Base-by-base conservation (phyloP, 176 grass and related monocot genomes). In the Luzula sylvatica region DNA sequence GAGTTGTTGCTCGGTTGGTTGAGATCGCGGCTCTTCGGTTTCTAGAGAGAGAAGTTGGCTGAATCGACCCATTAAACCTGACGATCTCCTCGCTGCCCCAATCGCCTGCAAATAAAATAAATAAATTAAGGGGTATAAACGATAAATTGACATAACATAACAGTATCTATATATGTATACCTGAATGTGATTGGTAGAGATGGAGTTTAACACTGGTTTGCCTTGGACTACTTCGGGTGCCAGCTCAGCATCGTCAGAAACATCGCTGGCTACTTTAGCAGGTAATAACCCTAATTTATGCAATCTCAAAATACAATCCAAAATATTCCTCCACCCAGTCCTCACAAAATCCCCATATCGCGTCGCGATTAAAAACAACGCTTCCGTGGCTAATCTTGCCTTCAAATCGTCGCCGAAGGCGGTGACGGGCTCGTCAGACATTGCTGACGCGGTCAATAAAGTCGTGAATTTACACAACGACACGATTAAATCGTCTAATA, bases 381-480 rank as follows among this genome's bases (percentile, higher is more conserved):
- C 89, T 58, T 98, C 93, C 35, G 86, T 80, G 52, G 93, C 86
- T 46, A 98, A 79, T 59, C 93, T 92, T 56, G 93, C 93, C 68
- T 92, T 99, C 16, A 82, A 72, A 17, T 99, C 93, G 82, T 99
- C 93, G 23, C 82, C 86, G 83, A 99, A 99, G 25, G 86, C 86
- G 15, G 86, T 99, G 56, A 99, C 86, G 41, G 86, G 93, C 52
- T 99, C 86, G 38, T 99, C 93, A 46, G 86, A 78, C 86, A 99
- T 87, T 49, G 60, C 39, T 28, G 93, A 92, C 8, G 86, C 78
- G 65, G 79, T 86, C 65, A 92, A 72, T 41, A 98, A 82, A 28
- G 93, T 99, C n/a, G 93, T 99, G 62, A 87, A 99, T 62, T 92
- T 99, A 67, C 93, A 99, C 17, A 99, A 67, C 22, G 75, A 98